Evolutionary conservation across 345 rosid species (phyloP).

Genomic region (Cardiospermum halicacabum): DNA sequence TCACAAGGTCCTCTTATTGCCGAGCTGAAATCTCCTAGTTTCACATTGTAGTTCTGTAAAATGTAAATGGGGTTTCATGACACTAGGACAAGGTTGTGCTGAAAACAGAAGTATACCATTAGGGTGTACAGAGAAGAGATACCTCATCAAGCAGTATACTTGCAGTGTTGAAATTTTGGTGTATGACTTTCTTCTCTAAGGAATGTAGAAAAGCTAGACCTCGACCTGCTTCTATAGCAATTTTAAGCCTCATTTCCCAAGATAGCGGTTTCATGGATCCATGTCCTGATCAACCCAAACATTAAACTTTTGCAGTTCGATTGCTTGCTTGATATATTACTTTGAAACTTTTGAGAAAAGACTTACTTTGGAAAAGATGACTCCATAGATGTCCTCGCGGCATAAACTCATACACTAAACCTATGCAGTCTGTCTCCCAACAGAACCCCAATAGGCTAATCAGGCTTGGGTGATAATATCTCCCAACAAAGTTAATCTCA

Average conservation of each 20-base stretch:
- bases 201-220: slow-evolving; percentile 76
- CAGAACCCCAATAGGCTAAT: slow-evolving; percentile 72
- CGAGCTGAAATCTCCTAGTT: slow-evolving; percentile 63
- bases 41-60: slow-evolving; percentile 50
- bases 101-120: not conserved
- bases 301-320: no score
- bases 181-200: slow-evolving; percentile 67
- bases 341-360: no score
- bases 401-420: slow-evolving; percentile 79
- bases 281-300: slow-evolving; percentile 27
- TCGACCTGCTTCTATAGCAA: slow-evolving; percentile 67
- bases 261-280: slow-evolving; percentile 49
- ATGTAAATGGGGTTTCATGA: no score
- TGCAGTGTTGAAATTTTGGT: slow-evolving; percentile 84
- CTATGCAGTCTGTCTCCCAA: slow-evolving; percentile 63
- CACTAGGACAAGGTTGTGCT: no score
- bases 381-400: slow-evolving; percentile 66
- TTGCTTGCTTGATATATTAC: no score
- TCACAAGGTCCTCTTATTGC: slow-evolving; percentile 62
- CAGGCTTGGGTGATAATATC: slow-evolving; percentile 70
- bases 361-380: slow-evolving; percentile 76
- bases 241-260: slow-evolving; percentile 71
- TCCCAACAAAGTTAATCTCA: slow-evolving; percentile 71
- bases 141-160: slow-evolving; percentile 79
- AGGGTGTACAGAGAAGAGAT: slow-evolving; percentile 16